Conservation (phyloP, 1,284 basidiomycete species). For the Inonotus hispidus region DNA sequence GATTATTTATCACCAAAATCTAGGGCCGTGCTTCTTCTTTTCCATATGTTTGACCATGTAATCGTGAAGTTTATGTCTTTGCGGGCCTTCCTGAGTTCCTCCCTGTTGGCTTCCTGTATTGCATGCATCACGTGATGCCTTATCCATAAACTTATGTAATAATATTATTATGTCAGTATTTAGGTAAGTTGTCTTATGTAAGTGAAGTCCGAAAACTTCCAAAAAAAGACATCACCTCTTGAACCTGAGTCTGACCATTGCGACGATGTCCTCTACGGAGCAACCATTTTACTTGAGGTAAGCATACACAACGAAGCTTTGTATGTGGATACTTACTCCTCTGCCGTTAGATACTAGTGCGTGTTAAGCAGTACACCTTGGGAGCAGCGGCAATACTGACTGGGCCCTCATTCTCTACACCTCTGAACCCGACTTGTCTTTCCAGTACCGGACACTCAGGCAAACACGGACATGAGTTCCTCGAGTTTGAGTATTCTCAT, state of each 20-base stretch:
- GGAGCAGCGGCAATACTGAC: slow-evolving; percentile 1
- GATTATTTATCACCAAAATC: no score
- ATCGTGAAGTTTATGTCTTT: no score
- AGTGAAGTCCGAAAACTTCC: no score
- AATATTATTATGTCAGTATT: no score
- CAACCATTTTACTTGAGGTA: slow-evolving; percentile 69
- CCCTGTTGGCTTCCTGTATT: no score
- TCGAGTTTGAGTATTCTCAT: slow-evolving; percentile 98
- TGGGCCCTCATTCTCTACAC: background rate
- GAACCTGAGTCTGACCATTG: background rate
- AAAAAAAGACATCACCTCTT: no score
- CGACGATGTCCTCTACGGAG: background rate
- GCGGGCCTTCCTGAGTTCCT: no score
- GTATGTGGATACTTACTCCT: background rate
- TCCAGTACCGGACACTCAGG: slow-evolving; percentile 89
- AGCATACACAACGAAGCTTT: slow-evolving; percentile 20
- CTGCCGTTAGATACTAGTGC: slow-evolving; percentile 72
- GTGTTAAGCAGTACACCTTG: slow-evolving; percentile 25
- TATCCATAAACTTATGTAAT: no score
- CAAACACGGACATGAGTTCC: slow-evolving; percentile 95
- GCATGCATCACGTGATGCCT: no score
- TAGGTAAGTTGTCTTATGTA: no score
- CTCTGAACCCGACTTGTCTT: slow-evolving; percentile 4
- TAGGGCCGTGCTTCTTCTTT: no score
- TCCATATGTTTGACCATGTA: no score